Evolutionary conservation across 176 grass and related monocot species (phyloP).

Genomic region (Alloteropsis semialata): DNA sequence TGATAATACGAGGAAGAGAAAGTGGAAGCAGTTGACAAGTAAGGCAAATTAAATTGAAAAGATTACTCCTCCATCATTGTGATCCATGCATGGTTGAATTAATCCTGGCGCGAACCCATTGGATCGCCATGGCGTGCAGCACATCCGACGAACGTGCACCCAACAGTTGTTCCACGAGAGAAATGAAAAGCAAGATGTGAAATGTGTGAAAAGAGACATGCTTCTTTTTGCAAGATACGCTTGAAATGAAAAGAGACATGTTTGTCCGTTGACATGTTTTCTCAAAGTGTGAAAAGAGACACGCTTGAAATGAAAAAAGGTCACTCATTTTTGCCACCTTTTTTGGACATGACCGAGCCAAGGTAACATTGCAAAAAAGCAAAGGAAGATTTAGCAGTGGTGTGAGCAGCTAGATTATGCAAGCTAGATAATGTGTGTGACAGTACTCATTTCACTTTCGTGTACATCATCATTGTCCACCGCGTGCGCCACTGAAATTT

Average conservation of each 20-base stretch:
- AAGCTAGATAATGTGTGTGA: background rate
- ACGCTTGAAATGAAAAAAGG: background rate
- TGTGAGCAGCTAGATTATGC: background rate
- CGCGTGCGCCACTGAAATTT: background rate
- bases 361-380: background rate
- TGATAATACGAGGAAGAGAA: background rate
- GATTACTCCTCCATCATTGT: background rate
- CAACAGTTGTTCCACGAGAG: background rate
- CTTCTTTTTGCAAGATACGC: no score
- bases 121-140: background rate
- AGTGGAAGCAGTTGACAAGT: background rate
- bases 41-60: background rate
- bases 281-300: no score
- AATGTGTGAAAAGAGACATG: background rate
- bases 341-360: background rate
- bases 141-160: background rate
- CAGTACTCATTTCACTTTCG: background rate
- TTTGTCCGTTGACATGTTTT: no score
- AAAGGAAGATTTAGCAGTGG: background rate
- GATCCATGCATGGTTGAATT: background rate
- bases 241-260: background rate
- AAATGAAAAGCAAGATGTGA: background rate
- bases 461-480: background rate
- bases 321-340: background rate
- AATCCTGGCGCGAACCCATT: background rate